These are phyloP conservation scores for Lecanosticta acicola DNA, from an alignment of 2,329 filamentous ascomycete genomes.

Conservation along the genomic window DNA sequence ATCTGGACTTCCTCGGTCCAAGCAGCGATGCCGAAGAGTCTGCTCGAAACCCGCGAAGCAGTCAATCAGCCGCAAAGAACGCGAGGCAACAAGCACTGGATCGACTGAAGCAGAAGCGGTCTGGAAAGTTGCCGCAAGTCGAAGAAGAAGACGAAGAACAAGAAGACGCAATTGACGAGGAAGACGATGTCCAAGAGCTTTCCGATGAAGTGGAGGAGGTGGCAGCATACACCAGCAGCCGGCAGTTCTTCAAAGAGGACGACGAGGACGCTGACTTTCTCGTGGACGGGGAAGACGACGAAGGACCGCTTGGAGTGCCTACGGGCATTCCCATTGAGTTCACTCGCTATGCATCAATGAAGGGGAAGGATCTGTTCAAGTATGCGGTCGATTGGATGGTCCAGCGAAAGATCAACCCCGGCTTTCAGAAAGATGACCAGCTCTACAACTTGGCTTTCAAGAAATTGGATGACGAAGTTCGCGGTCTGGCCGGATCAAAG, in stretches of 20 bases:
- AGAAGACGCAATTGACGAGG: constrained; percentile 23
- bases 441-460: constrained; percentile 64
- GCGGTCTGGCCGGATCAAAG: constrained; percentile 62
- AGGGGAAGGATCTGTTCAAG: constrained; percentile 65
- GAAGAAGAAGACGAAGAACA: constrained; percentile 28
- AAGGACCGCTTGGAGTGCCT: constrained; percentile 51
- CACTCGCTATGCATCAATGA: constrained; percentile 59
- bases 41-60: constrained; percentile 20
- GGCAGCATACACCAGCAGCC: constrained; percentile 29
- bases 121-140: constrained; percentile 26
- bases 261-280: constrained; percentile 61
- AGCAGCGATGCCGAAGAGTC: constrained; percentile 28
- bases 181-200: constrained; percentile 41
- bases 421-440: constrained; percentile 57
- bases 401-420: constrained; percentile 69
- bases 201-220: constrained; percentile 39
- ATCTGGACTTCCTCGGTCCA: constrained; percentile 40
- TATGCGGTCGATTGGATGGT: constrained; percentile 76
- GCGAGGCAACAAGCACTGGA: constrained; percentile 41
- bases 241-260: constrained; percentile 45
- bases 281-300: constrained; percentile 49
- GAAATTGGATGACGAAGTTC: constrained; percentile 67
- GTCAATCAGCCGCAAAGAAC: constrained; percentile 30
- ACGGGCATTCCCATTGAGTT: constrained; percentile 63
- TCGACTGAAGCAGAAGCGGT: constrained; percentile 37